Evolutionary conservation across 2,329 filamentous ascomycete species (phyloP), one percentile per base, ranked within the genome.

Genomic region (Aspergillus felis): DNA sequence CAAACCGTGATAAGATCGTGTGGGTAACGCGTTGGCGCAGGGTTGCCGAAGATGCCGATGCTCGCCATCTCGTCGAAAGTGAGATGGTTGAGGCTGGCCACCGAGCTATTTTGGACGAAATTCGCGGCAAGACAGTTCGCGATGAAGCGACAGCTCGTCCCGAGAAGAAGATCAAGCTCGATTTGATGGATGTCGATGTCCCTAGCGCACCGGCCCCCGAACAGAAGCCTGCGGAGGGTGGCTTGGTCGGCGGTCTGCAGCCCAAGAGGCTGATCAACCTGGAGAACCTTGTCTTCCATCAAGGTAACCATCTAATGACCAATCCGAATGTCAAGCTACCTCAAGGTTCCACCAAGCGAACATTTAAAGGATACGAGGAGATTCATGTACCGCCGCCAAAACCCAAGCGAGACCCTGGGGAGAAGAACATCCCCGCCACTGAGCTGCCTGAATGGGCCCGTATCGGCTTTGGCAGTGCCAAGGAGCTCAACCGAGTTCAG

Each of bases 251-350:
- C 55, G 92, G 91, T 14, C 80, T 99, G 41, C 90, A 94, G 68
- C 94, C 95, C 2, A 87, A 87, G 64, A 91, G 90, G 70, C 79
- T 91, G 48, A 91, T 99, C 72, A 97, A 97, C 71, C 81, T 99
- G 53, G 93, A 99, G 57, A 97, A 97, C 68, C 84, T 99, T 35
- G 84, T 97, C 42, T 99, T 99, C 71, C 94, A 97, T 66, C 93
- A 97, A 76, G 94, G 94, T 54, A 99, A 97, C 68, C 94, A 99
- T 79, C 82, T 99, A 47, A 99, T 97, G 93, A 97, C 94, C n/a
- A 99, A 99, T 68, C 90, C 92, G 6, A 97, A 92, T 71, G 94
- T 99, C 50, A 89, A 90, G 61, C 82, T 99, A 22, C 94, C 94
- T 0, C 91, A 96, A 71, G 94, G 94, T 10, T 96, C 94, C 2